Evolutionary conservation across 352 stramenopile genomes (phyloP).

Genomic region (Pythium grandisporangium): DNA sequence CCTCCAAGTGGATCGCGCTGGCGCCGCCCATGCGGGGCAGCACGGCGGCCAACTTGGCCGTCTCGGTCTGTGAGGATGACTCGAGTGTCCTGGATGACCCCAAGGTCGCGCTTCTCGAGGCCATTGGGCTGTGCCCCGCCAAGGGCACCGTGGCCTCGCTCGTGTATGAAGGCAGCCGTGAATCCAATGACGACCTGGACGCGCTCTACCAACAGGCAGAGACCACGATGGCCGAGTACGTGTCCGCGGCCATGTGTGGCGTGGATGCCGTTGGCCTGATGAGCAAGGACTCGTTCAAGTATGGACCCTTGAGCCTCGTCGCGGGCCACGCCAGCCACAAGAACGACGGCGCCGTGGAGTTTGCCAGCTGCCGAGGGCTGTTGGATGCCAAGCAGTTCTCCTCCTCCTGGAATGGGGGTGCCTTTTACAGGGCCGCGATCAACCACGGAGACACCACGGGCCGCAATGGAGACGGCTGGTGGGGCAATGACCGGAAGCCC

Average conservation of each 20-base stretch:
- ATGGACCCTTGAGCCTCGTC: constrained; percentile 4
- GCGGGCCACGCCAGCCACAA: constrained; percentile 13
- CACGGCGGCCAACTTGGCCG: constrained; percentile 6
- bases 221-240: constrained; percentile 6
- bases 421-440: constrained; percentile 19
- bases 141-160: constrained; percentile 11
- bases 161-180: constrained; percentile 5
- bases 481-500: background rate
- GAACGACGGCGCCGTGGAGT: constrained; percentile 23
- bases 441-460: constrained; percentile 18
- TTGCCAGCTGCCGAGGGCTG: constrained; percentile 12
- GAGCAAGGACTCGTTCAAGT: constrained; percentile 6
- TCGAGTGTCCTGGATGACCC: constrained; percentile 2
- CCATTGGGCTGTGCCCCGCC: constrained; percentile 12
- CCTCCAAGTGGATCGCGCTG: constrained; percentile 32
- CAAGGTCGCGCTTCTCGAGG: constrained; percentile 3
- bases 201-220: constrained; percentile 6
- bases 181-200: constrained; percentile 8
- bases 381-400: constrained; percentile 2
- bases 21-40: constrained; percentile 24
- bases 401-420: constrained; percentile 7
- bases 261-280: constrained; percentile 11
- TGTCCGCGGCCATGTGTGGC: constrained; percentile 15
- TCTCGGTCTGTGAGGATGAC: constrained; percentile 8
- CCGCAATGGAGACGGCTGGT: background rate